Conservation (phyloP, 2,329 filamentous ascomycete genomes). For the Colletotrichum sp. region DNA sequence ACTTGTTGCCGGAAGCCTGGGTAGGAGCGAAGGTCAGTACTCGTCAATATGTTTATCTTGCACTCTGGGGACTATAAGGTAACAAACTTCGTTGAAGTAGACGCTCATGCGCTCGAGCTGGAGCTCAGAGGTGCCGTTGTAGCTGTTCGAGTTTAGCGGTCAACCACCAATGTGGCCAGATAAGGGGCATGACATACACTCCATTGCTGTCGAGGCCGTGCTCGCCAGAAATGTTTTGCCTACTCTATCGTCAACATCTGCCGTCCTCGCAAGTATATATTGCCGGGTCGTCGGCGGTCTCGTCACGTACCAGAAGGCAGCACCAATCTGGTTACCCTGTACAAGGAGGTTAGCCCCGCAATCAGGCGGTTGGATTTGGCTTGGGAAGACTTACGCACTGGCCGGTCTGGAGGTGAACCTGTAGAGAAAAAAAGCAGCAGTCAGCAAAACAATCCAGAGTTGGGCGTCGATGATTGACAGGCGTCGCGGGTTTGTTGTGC, state of each 20-base stretch:
- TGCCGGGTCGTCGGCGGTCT: not conserved
- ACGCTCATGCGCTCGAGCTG: conserved; percentile 99
- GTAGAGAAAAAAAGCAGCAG: conserved; percentile 48
- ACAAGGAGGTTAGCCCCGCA: conserved; percentile 40
- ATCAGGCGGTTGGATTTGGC: not conserved
- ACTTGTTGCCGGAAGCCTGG: conserved; percentile 96
- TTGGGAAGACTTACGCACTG: conserved; percentile 78
- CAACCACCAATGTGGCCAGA: conserved; percentile 8
- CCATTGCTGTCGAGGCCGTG: conserved; percentile 98
- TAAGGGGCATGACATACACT: conserved; percentile 68
- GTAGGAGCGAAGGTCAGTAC: conserved; percentile 6
- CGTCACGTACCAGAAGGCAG: conserved; percentile 88
- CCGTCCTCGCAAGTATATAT: not conserved
- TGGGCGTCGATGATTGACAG: not conserved
- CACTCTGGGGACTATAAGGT: not conserved
- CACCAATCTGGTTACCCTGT: conserved; percentile 99
- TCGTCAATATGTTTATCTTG: conserved; percentile 5
- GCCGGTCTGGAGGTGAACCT: conserved; percentile 99
- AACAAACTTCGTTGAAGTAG: conserved; percentile 83
- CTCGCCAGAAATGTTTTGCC: conserved; percentile 85
- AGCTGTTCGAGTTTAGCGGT: conserved; percentile 58
- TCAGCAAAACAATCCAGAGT: conserved; percentile 51
- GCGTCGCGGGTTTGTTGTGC: not conserved
- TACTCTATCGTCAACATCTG: conserved; percentile 46
- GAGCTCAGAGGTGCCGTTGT: conserved; percentile 97